Evolutionary conservation across 2,329 filamentous ascomycete species (phyloP), one percentile per base, ranked within the genome.

Genomic region (Didymella lethalis): DNA sequence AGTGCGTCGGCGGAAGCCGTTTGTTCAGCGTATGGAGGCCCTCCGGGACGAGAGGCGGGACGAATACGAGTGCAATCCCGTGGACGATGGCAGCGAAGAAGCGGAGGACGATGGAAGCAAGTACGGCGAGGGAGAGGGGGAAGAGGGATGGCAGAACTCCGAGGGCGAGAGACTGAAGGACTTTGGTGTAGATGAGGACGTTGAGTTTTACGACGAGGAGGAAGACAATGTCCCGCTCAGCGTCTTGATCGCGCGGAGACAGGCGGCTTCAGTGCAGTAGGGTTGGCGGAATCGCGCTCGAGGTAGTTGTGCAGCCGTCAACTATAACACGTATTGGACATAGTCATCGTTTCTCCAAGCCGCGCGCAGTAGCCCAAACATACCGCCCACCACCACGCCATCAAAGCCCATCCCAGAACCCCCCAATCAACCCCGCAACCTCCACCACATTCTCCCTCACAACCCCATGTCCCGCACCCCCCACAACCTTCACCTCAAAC

Each of bases 101-200:
- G 66, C 65, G 20, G 67, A 64, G 25, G 65, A 64, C 2, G 66
- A 63, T 41, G 51, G 40, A 44, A 64, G 45, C 45, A 65, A 53
- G 40, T 62, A 67, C 7, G 40, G 67, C 14, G 58, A 59, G 53
- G 54, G 64, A 25, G 50, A 80, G 82, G 85, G 84, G 5, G 82
- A 85, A 68, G 83, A 83, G 41, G 84, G 80, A 5, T 95, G 91
- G 91, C 86, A 83, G 0, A 94, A 93, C 65, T 83, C 86, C 0
- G 90, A 94, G 51, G 91, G 91, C 1, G 90, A 94, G 70, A 81
- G 86, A 32, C 77, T 95, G 48, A 82, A 85, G 41, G 91, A 95
- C 68, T 95, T 88, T 70, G 91, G 91, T 1, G 90, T 95, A 0
- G 91, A 94, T 66, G 90, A 92, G 68, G 89, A 91, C 14, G 85